Base-by-base conservation (phyloP, 2,329 filamentous ascomycete species). In the Trichoderma sp. region DNA sequence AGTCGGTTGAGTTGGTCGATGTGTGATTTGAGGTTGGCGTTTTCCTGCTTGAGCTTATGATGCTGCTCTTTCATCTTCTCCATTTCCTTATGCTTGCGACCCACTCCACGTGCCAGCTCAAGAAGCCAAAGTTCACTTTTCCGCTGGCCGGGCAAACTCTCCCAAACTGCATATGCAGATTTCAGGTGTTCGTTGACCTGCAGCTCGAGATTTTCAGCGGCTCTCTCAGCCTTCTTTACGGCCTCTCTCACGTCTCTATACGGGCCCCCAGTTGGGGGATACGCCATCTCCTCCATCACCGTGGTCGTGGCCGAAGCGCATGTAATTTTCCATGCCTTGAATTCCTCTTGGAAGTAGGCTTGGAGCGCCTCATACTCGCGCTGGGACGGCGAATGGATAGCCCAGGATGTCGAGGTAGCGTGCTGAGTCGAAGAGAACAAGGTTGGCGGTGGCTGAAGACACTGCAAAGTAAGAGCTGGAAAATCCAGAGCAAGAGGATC, bases 401-500 rank as follows among this genome's bases (percentile, higher is more conserved):
- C 94, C 90, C 95, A 97, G 0, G 93, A 96, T 3, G 91, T 89
- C 23, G 89, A 85, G 0, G 92, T 93, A 2, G 94, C 86, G 77
- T 97, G 92, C 34, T 94, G 93, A 7, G 91, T 93, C 0, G 91
- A 88, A 11, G 93, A 92, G 82, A 95, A 95, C 7, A 98, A 85
- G 0, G 93, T 96, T 4, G 93, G 91, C 3, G 95, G 94, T 11
- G 93, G 87, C 43, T 92, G 89, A 1, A 98, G 88, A 75, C 95
- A 91, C 74, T 92, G 93, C 12, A 98, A 88, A 43, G 92, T 94
- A 53, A 98, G 87, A 7, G 92, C 91, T 7, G 95, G 94, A 77
- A 97, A 98, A 72, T 94, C 94, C 79, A 97, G 89, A 6, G 92
- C 87, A 73, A 95, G 88, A 39, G 95, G 92, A 75, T 98, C 93